phyloP scores from a whole-genome alignment of 306 rosid species.

The Pterocarpus santalinus region DNA sequence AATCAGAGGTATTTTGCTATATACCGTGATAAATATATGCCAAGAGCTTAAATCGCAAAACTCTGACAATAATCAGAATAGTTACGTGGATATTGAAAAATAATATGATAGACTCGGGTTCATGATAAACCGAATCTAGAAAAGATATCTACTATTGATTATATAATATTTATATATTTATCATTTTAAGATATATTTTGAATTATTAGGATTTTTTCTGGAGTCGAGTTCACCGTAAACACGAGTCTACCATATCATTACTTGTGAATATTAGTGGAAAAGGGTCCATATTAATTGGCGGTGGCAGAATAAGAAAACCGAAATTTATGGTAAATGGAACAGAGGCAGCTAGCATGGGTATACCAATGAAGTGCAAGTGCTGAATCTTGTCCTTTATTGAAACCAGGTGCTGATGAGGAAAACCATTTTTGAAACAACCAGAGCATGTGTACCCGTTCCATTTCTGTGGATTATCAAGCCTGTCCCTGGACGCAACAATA shows the following conservation, averaged over 20 bases:
- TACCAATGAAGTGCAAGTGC: not conserved
- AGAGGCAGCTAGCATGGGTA: not conserved
- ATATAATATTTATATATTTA: too few relatives aligned
- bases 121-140: too few relatives aligned
- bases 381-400: slow-evolving; percentile 34
- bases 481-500: not conserved
- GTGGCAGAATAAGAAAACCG: slow-evolving; percentile 35
- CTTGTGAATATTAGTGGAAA: not conserved
- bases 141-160: too few relatives aligned
- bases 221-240: too few relatives aligned
- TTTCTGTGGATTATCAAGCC: slow-evolving; percentile 22
- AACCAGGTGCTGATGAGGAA: slow-evolving; percentile 53
- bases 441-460: not conserved
- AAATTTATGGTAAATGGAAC: not conserved
- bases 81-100: not conserved
- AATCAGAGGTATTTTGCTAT: not conserved
- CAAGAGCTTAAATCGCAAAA: not conserved
- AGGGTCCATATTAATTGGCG: slow-evolving; percentile 12
- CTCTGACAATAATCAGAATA: not conserved
- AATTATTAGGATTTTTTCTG: too few relatives aligned
- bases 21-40: not conserved
- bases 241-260: too few relatives aligned
- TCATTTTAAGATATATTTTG: too few relatives aligned
- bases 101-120: too few relatives aligned
- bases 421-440: slow-evolving; percentile 43